Base-by-base conservation (phyloP, 2,329 filamentous ascomycete species). In the Sporothrix humicola region DNA sequence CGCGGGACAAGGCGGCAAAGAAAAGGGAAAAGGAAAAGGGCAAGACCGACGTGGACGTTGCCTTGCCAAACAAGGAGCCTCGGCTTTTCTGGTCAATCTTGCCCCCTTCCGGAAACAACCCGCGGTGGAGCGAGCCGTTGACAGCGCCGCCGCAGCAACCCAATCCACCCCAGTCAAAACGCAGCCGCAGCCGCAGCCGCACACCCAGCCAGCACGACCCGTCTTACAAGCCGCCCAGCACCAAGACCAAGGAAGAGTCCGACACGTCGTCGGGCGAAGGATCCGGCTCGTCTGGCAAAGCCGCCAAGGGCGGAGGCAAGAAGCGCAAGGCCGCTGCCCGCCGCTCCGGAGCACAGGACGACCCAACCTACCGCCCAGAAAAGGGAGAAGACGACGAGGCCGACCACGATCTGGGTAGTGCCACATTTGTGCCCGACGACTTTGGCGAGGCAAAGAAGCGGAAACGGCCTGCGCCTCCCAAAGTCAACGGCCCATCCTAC, bases 271-370 rank as follows among this genome's bases (percentile, higher is more conserved):
- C 56, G 23, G 31, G 59, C 2, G 37, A 20, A 7, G 37, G 10
- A 6, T 66, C 61, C 2, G 71, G 52, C 12, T 6, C 12, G 12
- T 10, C 46, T 4, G 23, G 31, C 15, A 15, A n/a, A 10, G 56
- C 37, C 4, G 58, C 44, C 26, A 26, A 17, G 5, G 2, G 42
- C 1, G 48, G n/a, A 4, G 17, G 37, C 50, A 73, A 69, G 20
- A 73, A 73, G 4, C 65, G 65, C 46, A 68, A 73, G 56, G 8
- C 46, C 2, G 10, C 31, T 1, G 56, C 46, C 46, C 50, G 71
- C 20, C 59, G 61, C 13, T 31, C 56, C 48, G 7, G 2, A 37
- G 48, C 48, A 13, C 48, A 71, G 2, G 56, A 61, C 23, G 56
- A 71, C 23, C 23, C 69, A 1, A 61, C 69, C 3, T 71, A 63